Percentiles rank a stretch among this genome's conserved stretches.
phyloP scores from a whole-genome alignment of 306 rosid genomes.

The Citrullus amarus region DNA sequence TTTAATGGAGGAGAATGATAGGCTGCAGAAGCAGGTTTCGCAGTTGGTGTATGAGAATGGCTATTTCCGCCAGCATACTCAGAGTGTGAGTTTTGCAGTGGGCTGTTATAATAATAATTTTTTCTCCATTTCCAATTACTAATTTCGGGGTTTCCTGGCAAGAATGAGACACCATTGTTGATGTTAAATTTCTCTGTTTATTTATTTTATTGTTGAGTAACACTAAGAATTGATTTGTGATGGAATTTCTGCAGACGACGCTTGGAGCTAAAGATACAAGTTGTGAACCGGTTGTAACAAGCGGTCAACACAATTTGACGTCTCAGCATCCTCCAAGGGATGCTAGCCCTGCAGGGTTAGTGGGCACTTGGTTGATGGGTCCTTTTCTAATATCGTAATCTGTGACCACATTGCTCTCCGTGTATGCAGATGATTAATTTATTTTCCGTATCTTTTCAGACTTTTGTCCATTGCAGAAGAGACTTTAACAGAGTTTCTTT shows the following conservation, averaged over 20 bases:
- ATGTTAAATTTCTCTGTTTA: neutral
- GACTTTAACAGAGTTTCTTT: conserved; percentile 99
- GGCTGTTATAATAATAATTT: neutral
- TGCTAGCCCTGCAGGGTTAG: conserved; percentile 99
- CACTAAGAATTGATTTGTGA: neutral
- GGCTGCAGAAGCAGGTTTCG: conserved; percentile 99
- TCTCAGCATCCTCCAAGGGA: conserved; percentile 95
- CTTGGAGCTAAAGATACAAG: conserved; percentile 90
- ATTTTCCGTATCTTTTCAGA: conserved; percentile 34
- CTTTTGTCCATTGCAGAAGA: conserved; percentile 99
- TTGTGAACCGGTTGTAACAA: conserved; percentile 88
- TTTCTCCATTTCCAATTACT: neutral
- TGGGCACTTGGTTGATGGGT: conserved; percentile 45
- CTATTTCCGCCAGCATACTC: conserved; percentile 87
- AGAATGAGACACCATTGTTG: neutral
- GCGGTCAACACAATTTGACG: conserved; percentile 89
- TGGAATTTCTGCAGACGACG: conserved; percentile 37
- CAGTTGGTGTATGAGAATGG: conserved; percentile 93
- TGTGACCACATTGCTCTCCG: conserved; percentile 24
- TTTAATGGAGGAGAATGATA: conserved; percentile 93
- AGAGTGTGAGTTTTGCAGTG: conserved; percentile 32
- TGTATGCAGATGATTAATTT: conserved; percentile 30
- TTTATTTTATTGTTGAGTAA: neutral
- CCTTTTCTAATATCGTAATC: conserved; percentile 31
- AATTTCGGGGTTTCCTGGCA: neutral